These are phyloP conservation scores for Zymoseptoria crescenta DNA, from an alignment of 2,329 filamentous ascomycete genomes.

Conservation along the genomic window DNA sequence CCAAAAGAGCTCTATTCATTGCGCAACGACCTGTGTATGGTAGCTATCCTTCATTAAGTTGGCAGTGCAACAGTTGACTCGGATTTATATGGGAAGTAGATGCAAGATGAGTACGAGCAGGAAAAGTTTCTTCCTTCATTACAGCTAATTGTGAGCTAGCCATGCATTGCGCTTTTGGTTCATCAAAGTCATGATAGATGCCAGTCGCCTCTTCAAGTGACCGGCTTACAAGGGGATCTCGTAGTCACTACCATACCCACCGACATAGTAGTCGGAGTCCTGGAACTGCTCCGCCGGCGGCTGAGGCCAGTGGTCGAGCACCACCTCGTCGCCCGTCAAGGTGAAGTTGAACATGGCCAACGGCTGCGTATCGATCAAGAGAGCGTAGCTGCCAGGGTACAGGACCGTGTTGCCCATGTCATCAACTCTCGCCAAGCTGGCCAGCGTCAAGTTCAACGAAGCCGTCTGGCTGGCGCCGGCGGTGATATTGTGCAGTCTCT, in stretches of 20 bases:
- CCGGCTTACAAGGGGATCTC: background rate
- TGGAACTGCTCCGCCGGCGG: conserved; percentile 18
- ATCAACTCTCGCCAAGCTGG: conserved; percentile 44
- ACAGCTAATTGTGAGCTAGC: background rate
- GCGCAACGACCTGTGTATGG: too few relatives aligned
- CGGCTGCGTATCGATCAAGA: conserved; percentile 41
- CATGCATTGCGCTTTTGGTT: background rate
- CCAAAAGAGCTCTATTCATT: too few relatives aligned
- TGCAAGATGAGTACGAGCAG: too few relatives aligned
- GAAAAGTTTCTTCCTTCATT: background rate
- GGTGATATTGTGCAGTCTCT: conserved; percentile 32
- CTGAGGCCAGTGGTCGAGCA: conserved; percentile 37
- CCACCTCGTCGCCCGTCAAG: conserved; percentile 37
- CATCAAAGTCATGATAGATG: background rate
- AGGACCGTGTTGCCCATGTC: conserved; percentile 44
- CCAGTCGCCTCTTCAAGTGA: background rate
- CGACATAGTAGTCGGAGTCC: conserved; percentile 25
- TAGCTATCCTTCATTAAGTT: too few relatives aligned
- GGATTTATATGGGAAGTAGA: too few relatives aligned
- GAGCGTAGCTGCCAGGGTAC: conserved; percentile 47
- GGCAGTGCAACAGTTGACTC: too few relatives aligned
- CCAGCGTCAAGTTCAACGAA: conserved; percentile 40
- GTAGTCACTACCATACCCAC: conserved; percentile 20
- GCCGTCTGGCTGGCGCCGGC: conserved; percentile 23
- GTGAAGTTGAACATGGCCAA: conserved; percentile 38